Evolutionary conservation across 2,329 filamentous ascomycete genomes (phyloP), one percentile per base, ranked within the genome.

Genomic region (Fusarium sp.): DNA sequence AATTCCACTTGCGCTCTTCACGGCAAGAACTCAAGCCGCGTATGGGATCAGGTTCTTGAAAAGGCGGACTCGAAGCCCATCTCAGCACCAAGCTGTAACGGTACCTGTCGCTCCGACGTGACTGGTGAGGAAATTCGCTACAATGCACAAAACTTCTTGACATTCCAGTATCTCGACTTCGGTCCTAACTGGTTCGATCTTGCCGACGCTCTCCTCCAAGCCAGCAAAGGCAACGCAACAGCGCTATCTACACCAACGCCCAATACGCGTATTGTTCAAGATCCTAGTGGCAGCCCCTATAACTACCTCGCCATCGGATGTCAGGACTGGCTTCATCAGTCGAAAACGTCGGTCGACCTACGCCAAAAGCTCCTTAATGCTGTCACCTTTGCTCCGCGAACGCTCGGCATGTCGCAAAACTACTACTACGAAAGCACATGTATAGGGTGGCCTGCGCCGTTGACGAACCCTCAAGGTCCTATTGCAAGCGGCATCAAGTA

Each of bases 81-180:
- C 2, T 59, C 69, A 5, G 67, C 67, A 2, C 67, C 67, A 1
- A 30, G 37, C 13, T 69, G 67, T 32, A 63, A 68, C 20, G 43
- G 25, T 0, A 69, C 66, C 1, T 74, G 74, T 40, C 71, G 62
- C 13, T 55, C 66, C 3, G 62, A 67, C 10, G 63, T 74, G 2
- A 74, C 71, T 0, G 72, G 72, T 14, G 72, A 75, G 45, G 73
- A 75, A 11, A 63, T 75, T 5, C 63, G 71, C 9, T 71, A 63
- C 21, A 65, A 64, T 12, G 51, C 48, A 0, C 73, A 75, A 21
- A 32, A 13, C 4, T 30, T 55, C 4, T 56, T 75, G 1, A 28
- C 59, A 2, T 73, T 75, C 42, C 49, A 63, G 2, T 59, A 72
- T 12, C 41, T 69, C 2, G 13, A 50, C 8, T 48, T 68, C 5